These are phyloP conservation scores for Clitocybe nebularis DNA, from an alignment of 1,284 basidiomycete species.

Conservation along the genomic window DNA sequence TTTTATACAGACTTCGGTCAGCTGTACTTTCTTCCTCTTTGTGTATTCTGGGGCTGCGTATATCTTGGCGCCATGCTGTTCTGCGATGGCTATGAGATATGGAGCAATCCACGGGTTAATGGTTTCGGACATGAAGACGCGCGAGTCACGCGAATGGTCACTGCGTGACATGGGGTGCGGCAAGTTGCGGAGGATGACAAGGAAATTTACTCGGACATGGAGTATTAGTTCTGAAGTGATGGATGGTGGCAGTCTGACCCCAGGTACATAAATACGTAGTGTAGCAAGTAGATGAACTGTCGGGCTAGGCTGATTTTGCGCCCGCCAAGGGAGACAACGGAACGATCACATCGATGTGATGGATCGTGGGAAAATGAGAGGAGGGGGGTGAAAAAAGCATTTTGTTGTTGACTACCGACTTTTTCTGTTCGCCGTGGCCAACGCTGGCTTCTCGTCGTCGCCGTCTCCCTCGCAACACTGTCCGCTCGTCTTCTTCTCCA, in stretches of 20 bases:
- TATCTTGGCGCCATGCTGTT: conserved; percentile 43
- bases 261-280: no score
- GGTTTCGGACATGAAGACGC: conserved; percentile 33
- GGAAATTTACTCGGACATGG: no score
- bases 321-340: no score
- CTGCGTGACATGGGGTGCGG: conserved; percentile 10
- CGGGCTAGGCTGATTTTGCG: no score
- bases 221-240: no score
- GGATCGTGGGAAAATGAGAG: conserved; percentile 18
- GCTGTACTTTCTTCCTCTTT: conserved; percentile 46
- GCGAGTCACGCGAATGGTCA: conserved; percentile 12
- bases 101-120: conserved; percentile 50
- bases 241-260: no score
- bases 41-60: conserved; percentile 26
- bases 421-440: background rate
- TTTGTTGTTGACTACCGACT: conserved; percentile 2
- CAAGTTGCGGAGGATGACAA: no score
- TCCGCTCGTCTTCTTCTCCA: conserved; percentile 31
- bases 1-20: conserved; percentile 45
- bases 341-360: no score
- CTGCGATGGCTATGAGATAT: conserved; percentile 45
- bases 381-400: conserved; percentile 14
- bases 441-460: conserved; percentile 10
- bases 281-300: no score
- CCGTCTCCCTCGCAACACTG: conserved; percentile 41